These are phyloP conservation scores for Solanum paucissectum DNA, from an alignment of 257 asterid species.

Conservation along the genomic window DNA sequence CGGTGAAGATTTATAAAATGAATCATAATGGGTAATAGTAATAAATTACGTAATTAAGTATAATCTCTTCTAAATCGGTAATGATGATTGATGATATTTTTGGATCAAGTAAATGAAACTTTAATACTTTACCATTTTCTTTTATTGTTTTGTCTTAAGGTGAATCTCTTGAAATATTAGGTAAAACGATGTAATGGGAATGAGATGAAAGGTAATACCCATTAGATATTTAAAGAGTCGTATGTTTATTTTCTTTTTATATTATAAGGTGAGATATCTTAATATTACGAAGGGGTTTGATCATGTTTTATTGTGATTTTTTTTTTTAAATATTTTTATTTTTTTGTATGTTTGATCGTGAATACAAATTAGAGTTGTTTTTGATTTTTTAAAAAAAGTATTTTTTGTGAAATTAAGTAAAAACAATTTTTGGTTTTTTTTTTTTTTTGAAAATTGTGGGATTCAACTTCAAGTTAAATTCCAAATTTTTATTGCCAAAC, in stretches of 20 bases:
- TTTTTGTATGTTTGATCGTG: background rate
- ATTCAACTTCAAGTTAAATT: no score
- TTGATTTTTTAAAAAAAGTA: rapidly evolving
- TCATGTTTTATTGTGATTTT: no score
- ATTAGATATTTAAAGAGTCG: background rate
- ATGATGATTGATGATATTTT: background rate
- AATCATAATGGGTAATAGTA: background rate
- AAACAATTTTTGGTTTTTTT: no score
- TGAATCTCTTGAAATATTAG: background rate
- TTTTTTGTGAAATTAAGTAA: no score
- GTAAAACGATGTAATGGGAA: background rate
- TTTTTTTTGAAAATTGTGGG: background rate
- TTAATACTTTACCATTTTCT: background rate
- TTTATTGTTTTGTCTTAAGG: background rate
- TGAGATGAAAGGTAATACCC: background rate
- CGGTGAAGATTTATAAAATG: no score
- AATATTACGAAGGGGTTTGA: no score
- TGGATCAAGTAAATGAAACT: background rate
- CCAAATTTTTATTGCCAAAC: background rate
- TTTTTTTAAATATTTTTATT: rapidly evolving
- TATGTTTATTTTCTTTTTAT: no score
- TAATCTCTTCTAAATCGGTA: background rate
- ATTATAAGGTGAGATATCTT: background rate
- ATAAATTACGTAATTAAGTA: background rate
- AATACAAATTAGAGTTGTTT: no score